phyloP scores from a whole-genome alignment of 2,329 filamentous ascomycete genomes.

The Hypoxylon sp. region DNA sequence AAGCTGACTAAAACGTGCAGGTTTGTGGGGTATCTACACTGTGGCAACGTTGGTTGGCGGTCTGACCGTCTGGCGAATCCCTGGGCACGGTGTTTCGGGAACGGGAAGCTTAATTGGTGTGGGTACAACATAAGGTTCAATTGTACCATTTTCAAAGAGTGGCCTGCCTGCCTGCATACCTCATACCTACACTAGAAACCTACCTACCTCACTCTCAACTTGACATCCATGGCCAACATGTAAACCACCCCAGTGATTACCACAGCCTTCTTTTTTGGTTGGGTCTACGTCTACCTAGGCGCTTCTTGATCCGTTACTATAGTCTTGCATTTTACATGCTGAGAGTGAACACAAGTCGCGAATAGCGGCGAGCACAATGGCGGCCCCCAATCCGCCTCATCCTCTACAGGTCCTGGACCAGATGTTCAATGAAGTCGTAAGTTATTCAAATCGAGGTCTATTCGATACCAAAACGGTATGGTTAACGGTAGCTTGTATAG shows the following conservation, averaged over 20 bases:
- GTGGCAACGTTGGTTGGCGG: not conserved
- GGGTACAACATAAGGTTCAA: constrained; percentile 10
- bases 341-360: constrained; percentile 38
- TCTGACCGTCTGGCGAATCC: not conserved
- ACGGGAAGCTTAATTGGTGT: constrained; percentile 27
- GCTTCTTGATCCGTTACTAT: not conserved
- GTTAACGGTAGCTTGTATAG: constrained; percentile 53
- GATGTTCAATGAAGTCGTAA: constrained; percentile 68
- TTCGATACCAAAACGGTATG: not conserved
- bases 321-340: not conserved
- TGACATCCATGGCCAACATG: not conserved
- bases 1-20: not conserved
- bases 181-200: too few species aligned
- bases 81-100: constrained; percentile 7
- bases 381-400: constrained; percentile 52
- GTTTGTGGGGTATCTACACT: not conserved
- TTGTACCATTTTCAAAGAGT: not conserved
- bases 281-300: not conserved
- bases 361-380: constrained; percentile 46
- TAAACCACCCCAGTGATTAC: not conserved
- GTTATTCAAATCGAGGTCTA: constrained; percentile 44
- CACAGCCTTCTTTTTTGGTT: not conserved
- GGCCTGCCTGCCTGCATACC: not conserved
- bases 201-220: not conserved
- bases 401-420: constrained; percentile 63